Conservation (phyloP, 2,329 filamentous ascomycete species). For the Aureobasidium zeae region DNA sequence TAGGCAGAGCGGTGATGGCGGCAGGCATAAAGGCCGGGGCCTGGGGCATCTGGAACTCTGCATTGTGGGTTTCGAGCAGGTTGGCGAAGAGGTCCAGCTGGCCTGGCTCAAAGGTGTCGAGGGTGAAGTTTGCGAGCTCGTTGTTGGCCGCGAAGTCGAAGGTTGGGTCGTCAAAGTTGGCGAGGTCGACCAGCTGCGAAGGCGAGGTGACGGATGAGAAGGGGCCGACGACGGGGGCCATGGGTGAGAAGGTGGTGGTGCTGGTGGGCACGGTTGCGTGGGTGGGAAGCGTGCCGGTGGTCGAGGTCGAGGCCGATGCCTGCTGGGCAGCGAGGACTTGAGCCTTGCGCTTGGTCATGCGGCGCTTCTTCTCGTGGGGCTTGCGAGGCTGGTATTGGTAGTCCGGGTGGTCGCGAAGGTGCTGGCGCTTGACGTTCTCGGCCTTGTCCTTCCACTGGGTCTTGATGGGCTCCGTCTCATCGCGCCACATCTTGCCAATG, state of each 20-base stretch:
- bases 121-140: slow-evolving; percentile 13
- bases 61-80: slow-evolving; percentile 11
- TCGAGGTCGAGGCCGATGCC: neutral
- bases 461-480: slow-evolving; percentile 30
- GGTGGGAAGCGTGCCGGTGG: neutral
- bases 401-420: slow-evolving; percentile 33
- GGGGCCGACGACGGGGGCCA: neutral
- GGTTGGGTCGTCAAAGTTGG: neutral
- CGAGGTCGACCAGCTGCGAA: slow-evolving; percentile 10
- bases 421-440: slow-evolving; percentile 32
- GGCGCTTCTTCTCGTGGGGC: slow-evolving; percentile 38
- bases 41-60: neutral
- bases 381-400: slow-evolving; percentile 41
- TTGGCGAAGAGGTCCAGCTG: slow-evolving; percentile 13
- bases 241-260: neutral
- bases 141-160: slow-evolving; percentile 4
- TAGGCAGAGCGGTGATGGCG: slow-evolving; percentile 4
- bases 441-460: slow-evolving; percentile 32
- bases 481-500: slow-evolving; percentile 35
- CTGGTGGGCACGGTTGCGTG: too few relatives aligned
- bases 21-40: neutral
- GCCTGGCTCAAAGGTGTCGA: slow-evolving; percentile 6
- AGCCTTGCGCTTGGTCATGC: slow-evolving; percentile 24
- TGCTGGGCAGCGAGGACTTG: slow-evolving; percentile 8
- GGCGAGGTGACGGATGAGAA: slow-evolving; percentile 6